Evolutionary conservation across 352 stramenopile species (phyloP).

Genomic region (Phytophthora ohioensis): DNA sequence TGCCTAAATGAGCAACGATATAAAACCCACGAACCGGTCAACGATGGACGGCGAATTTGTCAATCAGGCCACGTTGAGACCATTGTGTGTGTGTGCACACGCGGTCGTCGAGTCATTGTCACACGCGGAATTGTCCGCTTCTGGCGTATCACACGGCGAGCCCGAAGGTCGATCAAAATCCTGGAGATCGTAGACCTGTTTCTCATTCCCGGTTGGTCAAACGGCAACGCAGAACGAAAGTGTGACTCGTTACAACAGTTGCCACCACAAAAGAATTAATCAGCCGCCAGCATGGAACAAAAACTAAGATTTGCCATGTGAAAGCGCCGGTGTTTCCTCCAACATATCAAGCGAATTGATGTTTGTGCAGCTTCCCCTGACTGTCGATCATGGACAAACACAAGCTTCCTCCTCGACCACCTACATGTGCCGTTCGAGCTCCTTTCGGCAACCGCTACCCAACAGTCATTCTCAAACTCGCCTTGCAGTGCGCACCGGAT

Average conservation of each 20-base stretch:
- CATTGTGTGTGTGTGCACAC: too few species aligned
- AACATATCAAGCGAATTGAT: conserved; percentile 1
- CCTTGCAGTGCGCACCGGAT: conserved; percentile 13
- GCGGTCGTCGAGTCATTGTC: too few species aligned
- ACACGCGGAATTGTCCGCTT: too few species aligned
- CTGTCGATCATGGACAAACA: conserved; percentile 12
- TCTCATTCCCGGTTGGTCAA: too few species aligned
- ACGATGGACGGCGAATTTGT: too few species aligned
- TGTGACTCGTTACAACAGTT: neutral
- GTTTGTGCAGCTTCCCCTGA: neutral
- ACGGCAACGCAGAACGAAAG: neutral
- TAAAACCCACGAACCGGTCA: too few species aligned
- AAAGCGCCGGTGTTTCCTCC: conserved; percentile 8
- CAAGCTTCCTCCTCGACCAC: conserved; percentile 1
- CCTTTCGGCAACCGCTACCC: conserved; percentile 16
- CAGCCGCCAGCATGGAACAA: conserved; percentile 23
- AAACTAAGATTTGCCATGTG: conserved; percentile 24
- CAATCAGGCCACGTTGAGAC: too few species aligned
- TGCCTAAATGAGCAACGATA: too few species aligned
- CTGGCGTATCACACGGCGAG: too few species aligned
- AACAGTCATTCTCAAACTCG: conserved; percentile 30
- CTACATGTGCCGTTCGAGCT: neutral
- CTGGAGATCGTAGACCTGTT: too few species aligned
- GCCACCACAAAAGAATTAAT: conserved; percentile 17
- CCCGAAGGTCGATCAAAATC: too few species aligned